A percentile compares a stretch with the other conserved stretches of the same genome.
These are phyloP conservation scores for Lanmaoa pseudosensibilis DNA, from an alignment of 768 basidiomycete genomes.

Conservation along the genomic window DNA sequence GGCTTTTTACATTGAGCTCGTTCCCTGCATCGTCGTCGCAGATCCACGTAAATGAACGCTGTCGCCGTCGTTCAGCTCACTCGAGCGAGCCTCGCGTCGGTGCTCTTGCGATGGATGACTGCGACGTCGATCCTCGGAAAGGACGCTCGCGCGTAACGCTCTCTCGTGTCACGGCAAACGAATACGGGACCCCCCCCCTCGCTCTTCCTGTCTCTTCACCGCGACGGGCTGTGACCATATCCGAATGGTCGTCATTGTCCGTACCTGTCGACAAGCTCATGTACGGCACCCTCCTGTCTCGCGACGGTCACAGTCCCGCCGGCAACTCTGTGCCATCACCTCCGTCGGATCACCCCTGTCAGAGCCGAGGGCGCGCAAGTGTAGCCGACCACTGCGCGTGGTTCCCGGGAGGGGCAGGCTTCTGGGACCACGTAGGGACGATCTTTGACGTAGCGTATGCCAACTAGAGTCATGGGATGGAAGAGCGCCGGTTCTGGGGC, in stretches of 20 bases:
- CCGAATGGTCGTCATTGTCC: too few species aligned
- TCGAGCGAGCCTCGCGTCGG: slow-evolving; percentile 28
- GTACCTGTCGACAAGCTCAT: neutral
- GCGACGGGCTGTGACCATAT: too few species aligned
- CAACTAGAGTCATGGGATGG: too few species aligned
- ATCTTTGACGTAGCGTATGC: too few species aligned
- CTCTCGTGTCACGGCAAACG: slow-evolving; percentile 10
- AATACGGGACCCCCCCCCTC: neutral
- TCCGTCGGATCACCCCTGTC: neutral
- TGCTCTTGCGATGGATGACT: slow-evolving; percentile 81
- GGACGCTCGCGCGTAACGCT: slow-evolving; percentile 19
- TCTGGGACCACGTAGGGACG: too few species aligned
- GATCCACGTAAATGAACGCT: slow-evolving; percentile 33
- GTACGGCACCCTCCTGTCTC: neutral
- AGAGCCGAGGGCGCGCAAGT: neutral
- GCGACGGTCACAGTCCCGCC: neutral
- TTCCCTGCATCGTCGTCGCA: slow-evolving; percentile 37
- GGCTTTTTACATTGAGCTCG: slow-evolving; percentile 11
- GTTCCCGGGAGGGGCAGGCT: too few species aligned
- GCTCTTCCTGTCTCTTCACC: neutral
- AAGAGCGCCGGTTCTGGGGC: too few species aligned
- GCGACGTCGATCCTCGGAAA: slow-evolving; percentile 54
- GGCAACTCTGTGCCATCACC: neutral
- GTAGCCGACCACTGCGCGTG: too few species aligned
- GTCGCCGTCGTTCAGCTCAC: slow-evolving; percentile 25